A percentile compares a stretch with the other conserved stretches of the same genome.
Evolutionary conservation across 1,139 yeast genomes (phyloP).

Genomic region (Hansenula sp.): DNA sequence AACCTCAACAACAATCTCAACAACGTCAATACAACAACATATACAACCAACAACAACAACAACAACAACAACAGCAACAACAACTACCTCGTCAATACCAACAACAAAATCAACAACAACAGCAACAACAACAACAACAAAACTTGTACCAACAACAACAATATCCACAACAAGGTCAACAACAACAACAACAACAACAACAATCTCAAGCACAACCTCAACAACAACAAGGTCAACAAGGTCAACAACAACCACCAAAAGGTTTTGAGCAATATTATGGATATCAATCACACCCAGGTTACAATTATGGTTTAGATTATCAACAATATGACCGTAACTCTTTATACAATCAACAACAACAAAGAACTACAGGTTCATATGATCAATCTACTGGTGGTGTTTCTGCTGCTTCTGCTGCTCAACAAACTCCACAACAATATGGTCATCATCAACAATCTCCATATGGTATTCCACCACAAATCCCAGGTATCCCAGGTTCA

Average conservation of each 20-base stretch:
- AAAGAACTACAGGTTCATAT: constrained; percentile 9
- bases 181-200: constrained; percentile 18
- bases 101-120: background rate
- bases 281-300: constrained; percentile 25
- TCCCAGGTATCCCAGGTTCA: constrained; percentile 13
- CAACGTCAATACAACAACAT: constrained; percentile 10
- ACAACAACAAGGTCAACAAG: constrained; percentile 17
- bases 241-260: constrained; percentile 22
- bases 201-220: constrained; percentile 16
- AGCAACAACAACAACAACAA: constrained; percentile 16
- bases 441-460: constrained; percentile 17
- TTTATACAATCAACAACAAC: constrained; percentile 5
- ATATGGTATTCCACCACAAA: constrained; percentile 22
- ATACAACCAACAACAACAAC: constrained; percentile 22
- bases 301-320: constrained; percentile 25
- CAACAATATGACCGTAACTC: constrained; percentile 10
- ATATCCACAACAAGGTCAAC: constrained; percentile 4
- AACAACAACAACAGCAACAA: constrained; percentile 21
- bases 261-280: constrained; percentile 21
- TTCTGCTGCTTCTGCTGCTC: constrained; percentile 4
- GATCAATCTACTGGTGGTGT: constrained; percentile 7
- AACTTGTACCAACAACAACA: constrained; percentile 25
- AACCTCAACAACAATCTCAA: constrained; percentile 3
- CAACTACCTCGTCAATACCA: constrained; percentile 20
- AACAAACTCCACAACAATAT: constrained; percentile 14